These are phyloP conservation scores for Monilinia fructicola DNA, from an alignment of 2,329 filamentous ascomycete genomes.

Conservation along the genomic window DNA sequence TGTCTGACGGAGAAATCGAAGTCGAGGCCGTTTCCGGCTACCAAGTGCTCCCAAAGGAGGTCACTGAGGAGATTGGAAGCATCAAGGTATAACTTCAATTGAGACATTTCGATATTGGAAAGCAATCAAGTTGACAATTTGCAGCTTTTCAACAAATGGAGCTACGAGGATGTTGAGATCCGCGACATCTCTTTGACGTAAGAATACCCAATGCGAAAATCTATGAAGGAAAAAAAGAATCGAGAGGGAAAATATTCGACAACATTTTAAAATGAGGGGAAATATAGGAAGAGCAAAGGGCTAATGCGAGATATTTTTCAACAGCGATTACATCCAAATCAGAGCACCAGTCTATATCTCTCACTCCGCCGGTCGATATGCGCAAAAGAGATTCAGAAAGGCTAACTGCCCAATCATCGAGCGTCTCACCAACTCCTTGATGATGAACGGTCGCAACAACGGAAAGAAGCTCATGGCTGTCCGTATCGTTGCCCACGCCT, in stretches of 20 bases:
- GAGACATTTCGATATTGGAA: conserved; percentile 20
- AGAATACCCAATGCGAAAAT: conserved; percentile 46
- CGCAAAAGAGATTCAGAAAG: conserved; percentile 99
- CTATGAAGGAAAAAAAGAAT: neutral
- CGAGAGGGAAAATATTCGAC: conserved; percentile 10
- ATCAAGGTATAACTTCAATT: conserved; percentile 65
- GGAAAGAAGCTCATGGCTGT: conserved; percentile 99
- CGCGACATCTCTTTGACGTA: conserved; percentile 99
- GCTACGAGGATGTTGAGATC: conserved; percentile 99
- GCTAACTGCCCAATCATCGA: conserved; percentile 99
- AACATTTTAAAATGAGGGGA: conserved; percentile 29
- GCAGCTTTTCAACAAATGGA: conserved; percentile 90
- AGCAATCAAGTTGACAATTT: conserved; percentile 23
- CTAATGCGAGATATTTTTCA: conserved; percentile 32
- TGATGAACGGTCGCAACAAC: conserved; percentile 99
- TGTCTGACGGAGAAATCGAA: conserved; percentile 98
- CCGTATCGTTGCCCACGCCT: conserved; percentile 97
- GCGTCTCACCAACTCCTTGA: conserved; percentile 99
- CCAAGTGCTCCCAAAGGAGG: conserved; percentile 88
- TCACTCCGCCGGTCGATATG: conserved; percentile 98
- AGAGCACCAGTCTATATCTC: conserved; percentile 98
- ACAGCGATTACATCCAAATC: conserved; percentile 99
- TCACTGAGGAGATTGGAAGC: conserved; percentile 82
- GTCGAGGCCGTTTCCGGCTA: conserved; percentile 75
- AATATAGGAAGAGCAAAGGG: conserved; percentile 33